Percentiles rank a stretch among this genome's conserved stretches.
phyloP scores from a whole-genome alignment of 805 yeast species.

The Candida namnaoensis region DNA sequence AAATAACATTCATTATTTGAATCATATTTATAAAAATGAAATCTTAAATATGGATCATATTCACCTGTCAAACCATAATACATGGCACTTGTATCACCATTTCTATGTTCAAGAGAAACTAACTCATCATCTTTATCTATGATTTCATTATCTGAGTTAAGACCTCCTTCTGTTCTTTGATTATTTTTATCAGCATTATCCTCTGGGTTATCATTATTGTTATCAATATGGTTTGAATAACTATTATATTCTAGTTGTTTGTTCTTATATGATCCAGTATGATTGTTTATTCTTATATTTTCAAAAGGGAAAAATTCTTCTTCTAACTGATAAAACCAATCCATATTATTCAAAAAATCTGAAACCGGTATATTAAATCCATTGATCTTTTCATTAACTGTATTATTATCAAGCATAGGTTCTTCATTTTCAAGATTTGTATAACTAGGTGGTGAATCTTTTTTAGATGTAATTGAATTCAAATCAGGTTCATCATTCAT shows the following conservation, averaged over 20 bases:
- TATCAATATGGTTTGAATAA: no score
- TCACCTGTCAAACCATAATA: conserved; percentile 4
- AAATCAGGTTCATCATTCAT: no score
- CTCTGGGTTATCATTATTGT: no score
- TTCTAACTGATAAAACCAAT: background rate
- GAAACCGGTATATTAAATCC: background rate
- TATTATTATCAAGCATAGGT: no score
- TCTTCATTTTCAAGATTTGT: no score
- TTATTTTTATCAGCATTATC: no score
- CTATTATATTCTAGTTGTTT: background rate
- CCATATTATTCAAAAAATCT: background rate
- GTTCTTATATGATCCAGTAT: background rate
- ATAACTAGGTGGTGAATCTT: no score
- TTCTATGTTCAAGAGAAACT: conserved; percentile 1
- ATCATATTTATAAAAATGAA: conserved; percentile 6
- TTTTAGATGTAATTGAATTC: no score
- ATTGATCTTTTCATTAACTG: no score
- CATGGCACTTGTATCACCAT: conserved; percentile 1
- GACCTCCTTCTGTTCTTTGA: no score
- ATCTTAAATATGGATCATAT: conserved; percentile 8
- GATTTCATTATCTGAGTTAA: no score
- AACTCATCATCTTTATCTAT: background rate
- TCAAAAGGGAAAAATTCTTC: background rate
- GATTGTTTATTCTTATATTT: no score
- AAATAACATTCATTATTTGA: conserved; percentile 5